Evolutionary conservation across 768 basidiomycete genomes (phyloP), one percentile per base, ranked within the genome.

Genomic region (Naganishia randhawae): DNA sequence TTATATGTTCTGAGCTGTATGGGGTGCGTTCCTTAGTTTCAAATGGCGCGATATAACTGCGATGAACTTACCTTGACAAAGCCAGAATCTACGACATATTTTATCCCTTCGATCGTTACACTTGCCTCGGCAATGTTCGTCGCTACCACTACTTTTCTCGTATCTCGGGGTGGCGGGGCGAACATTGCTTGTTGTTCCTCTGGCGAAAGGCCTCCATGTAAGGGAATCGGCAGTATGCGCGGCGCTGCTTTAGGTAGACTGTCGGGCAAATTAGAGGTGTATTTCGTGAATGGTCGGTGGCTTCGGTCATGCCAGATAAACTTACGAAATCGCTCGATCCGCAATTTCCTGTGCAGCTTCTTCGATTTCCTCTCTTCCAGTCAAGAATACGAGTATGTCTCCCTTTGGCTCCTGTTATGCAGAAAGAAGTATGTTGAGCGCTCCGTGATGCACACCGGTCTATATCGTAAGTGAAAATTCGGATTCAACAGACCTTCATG

Each of bases 41-140:
- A 39, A 39, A 7, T 8, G 39, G 5, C 27, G 17, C 16, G n/a
- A 57, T 29, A 50, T 32, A 7, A 22, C 1, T 19, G n/a, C 32
- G 33, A 10, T 13, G 4, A 14, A 71, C 81, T 25, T 72, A 91
- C 92, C 85, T 99, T 99, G 71, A 96, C 94, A 75, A 92, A 92
- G 17, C 96, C 96, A 68, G 87, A 88, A 74, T 99, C 96, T 3
- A 98, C 84, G 16, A 99, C 94, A 75, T 88, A 98, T 72, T 89
- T 89, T 69, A 98, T 88, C 3, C 94, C 93, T 48, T 97, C 92
- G 66, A 99, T 97, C 0, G 96, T 99, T 27, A 99, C 89, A 76
- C 91, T 93, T 17, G 96, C 94, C 81, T 99, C 96, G 17, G 96
- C 96, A 55, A 98, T 94, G 77, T 99, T 99, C 0, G 96, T 99